phyloP scores from a whole-genome alignment of 106 monocot species.

The Chionographis japonica region DNA sequence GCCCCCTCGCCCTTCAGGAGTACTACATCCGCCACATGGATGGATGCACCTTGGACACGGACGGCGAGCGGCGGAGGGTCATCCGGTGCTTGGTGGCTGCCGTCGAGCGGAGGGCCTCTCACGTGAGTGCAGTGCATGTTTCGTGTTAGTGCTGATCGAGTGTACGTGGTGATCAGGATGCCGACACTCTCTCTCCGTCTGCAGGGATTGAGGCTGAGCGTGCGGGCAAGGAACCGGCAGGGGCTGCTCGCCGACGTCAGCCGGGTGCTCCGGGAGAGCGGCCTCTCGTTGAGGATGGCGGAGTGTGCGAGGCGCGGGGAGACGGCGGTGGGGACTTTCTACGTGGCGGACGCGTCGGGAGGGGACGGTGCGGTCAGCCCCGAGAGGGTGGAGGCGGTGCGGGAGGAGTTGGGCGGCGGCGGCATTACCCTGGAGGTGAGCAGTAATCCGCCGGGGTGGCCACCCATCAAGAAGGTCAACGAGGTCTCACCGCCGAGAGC shows the following conservation, averaged over 20 bases:
- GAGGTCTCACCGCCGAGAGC: conserved; percentile 5
- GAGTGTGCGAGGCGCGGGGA: conserved; percentile 35
- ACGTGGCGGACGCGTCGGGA: conserved; percentile 32
- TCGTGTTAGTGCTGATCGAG: no score
- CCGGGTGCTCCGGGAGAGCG: conserved; percentile 47
- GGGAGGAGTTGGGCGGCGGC: conserved; percentile 19
- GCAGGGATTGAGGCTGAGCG: conserved; percentile 45
- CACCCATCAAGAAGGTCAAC: not conserved
- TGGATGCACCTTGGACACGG: conserved; percentile 33
- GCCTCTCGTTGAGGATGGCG: conserved; percentile 41
- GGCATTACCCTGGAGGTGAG: conserved; percentile 19
- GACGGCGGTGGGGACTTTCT: conserved; percentile 44
- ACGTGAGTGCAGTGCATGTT: conserved; percentile 36
- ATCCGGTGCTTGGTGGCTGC: conserved; percentile 48
- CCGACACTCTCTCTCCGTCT: no score
- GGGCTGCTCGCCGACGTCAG: conserved; percentile 62
- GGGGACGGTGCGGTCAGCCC: conserved; percentile 17
- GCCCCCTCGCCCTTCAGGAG: conserved; percentile 47
- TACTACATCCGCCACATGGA: conserved; percentile 60
- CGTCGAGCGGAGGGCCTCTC: conserved; percentile 50
- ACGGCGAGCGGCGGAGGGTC: conserved; percentile 41
- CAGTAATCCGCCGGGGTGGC: not conserved
- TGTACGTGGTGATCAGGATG: no score
- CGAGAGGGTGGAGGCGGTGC: conserved; percentile 26
- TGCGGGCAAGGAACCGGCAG: conserved; percentile 29